Percentiles rank a stretch among this genome's conserved stretches.
phyloP scores from a whole-genome alignment of 257 asterid species.

The Solanum pinnatisectum region DNA sequence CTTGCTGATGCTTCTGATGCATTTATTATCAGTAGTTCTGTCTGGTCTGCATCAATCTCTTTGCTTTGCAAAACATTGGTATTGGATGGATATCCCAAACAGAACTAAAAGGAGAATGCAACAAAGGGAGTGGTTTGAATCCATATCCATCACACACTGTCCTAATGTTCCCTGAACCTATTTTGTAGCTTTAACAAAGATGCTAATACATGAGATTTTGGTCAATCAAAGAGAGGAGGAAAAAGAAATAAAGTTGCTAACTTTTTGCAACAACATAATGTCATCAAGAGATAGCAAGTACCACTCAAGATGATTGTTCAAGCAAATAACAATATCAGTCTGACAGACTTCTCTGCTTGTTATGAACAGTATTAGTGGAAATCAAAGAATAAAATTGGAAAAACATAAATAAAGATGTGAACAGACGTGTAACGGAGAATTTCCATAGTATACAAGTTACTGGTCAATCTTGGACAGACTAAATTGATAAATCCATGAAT shows the following conservation, averaged over 20 bases:
- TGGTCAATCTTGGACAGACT: not conserved
- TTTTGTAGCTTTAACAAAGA: conserved; percentile 8
- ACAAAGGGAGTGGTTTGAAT: conserved; percentile 9
- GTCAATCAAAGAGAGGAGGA: not conserved
- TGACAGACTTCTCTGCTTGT: not conserved
- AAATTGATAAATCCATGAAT: not conserved
- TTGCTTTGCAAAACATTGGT: conserved; percentile 38
- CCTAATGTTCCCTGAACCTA: conserved; percentile 25
- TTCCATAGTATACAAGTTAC: not conserved
- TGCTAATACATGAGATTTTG: conserved; percentile 5
- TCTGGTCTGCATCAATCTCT: conserved; percentile 23
- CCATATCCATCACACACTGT: conserved; percentile 45
- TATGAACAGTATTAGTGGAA: not conserved
- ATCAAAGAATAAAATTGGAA: not conserved
- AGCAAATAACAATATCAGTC: not conserved
- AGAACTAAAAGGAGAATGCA: conserved; percentile 28
- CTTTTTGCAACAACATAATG: not conserved
- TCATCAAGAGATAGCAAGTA: not conserved
- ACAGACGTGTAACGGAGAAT: not conserved
- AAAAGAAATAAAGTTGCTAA: not conserved
- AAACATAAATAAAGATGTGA: not conserved
- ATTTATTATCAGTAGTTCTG: conserved; percentile 38
- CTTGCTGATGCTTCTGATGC: conserved; percentile 48
- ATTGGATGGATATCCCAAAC: conserved; percentile 21
- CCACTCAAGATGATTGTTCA: not conserved